phyloP scores from a whole-genome alignment of 805 yeast species.

The Candida pseudoglaebosa region DNA sequence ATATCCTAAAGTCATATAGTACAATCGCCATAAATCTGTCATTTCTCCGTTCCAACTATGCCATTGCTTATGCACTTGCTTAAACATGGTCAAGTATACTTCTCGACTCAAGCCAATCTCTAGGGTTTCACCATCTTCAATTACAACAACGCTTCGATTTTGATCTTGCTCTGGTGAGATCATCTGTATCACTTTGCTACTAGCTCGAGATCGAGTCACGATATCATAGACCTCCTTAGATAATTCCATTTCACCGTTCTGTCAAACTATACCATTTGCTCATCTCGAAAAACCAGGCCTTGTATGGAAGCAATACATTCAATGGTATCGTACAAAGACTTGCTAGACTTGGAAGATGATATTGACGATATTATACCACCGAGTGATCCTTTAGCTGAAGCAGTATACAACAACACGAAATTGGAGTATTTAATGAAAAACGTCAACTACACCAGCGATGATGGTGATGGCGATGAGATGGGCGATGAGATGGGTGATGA shows the following conservation, averaged over 20 bases:
- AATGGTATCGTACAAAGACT: slow-evolving; percentile 3
- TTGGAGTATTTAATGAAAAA: slow-evolving; percentile 18
- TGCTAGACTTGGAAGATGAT: slow-evolving; percentile 3
- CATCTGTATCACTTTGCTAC: slow-evolving; percentile 7
- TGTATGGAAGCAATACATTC: background rate
- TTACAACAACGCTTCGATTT: background rate
- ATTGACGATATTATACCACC: slow-evolving; percentile 19
- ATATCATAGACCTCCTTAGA: slow-evolving; percentile 1
- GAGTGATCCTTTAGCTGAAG: slow-evolving; percentile 28
- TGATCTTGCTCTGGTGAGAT: slow-evolving; percentile 2
- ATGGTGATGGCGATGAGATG: background rate
- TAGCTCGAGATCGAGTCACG: background rate
- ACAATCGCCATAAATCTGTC: slow-evolving; percentile 13
- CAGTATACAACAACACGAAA: slow-evolving; percentile 26
- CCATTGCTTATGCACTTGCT: slow-evolving; percentile 29
- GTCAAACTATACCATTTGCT: too few relatives aligned
- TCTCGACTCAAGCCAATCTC: slow-evolving; percentile 32
- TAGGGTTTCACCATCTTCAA: slow-evolving; percentile 12
- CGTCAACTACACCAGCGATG: slow-evolving; percentile 3
- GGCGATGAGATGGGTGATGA: slow-evolving; percentile 4
- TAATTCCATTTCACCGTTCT: background rate
- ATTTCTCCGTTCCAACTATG: slow-evolving; percentile 9
- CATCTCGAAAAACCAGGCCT: background rate
- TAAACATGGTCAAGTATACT: slow-evolving; percentile 27
- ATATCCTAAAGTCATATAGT: slow-evolving; percentile 30